These are phyloP conservation scores for Helichrysum umbraculigerum DNA, from an alignment of 129 eudicot species.

Conservation along the genomic window DNA sequence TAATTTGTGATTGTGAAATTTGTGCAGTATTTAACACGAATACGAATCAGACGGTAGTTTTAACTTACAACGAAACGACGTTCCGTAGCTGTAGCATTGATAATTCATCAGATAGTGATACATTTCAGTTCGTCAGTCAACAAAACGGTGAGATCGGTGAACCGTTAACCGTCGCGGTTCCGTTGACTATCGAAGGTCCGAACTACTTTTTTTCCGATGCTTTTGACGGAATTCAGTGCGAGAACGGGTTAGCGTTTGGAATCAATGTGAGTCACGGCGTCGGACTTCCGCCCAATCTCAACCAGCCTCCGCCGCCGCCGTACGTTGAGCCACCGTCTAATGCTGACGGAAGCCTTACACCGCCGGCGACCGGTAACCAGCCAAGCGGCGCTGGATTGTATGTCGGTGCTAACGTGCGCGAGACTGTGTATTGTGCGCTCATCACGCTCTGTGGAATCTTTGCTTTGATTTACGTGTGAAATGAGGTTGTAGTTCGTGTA, in stretches of 20 bases:
- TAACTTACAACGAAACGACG: conserved; percentile 72
- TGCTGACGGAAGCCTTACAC: conserved; percentile 44
- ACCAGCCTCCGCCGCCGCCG: conserved; percentile 88
- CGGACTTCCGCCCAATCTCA: conserved; percentile 87
- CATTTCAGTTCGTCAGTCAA: conserved; percentile 41
- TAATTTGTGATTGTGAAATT: not conserved
- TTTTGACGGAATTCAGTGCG: conserved; percentile 67
- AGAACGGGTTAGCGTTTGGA: conserved; percentile 70
- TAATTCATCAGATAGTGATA: conserved; percentile 63
- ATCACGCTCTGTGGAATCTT: conserved; percentile 34
- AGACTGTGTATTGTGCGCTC: conserved; percentile 27
- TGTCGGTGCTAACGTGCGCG: conserved; percentile 33
- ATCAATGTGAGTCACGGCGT: conserved; percentile 64
- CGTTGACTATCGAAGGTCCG: conserved; percentile 56
- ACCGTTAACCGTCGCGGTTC: conserved; percentile 48
- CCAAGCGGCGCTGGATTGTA: conserved; percentile 37
- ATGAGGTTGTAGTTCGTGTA: not conserved
- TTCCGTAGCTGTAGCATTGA: conserved; percentile 64
- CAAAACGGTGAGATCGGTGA: conserved; percentile 44
- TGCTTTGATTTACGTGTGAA: conserved; percentile 20
- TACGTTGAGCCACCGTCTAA: conserved; percentile 64
- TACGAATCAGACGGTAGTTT: conserved; percentile 77
- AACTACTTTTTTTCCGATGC: conserved; percentile 81
- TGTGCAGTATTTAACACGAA: conserved; percentile 75
- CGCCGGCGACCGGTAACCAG: conserved; percentile 37